Evolutionary conservation across 805 yeast species (phyloP).

Genomic region (Debaryomyces prosopidis): DNA sequence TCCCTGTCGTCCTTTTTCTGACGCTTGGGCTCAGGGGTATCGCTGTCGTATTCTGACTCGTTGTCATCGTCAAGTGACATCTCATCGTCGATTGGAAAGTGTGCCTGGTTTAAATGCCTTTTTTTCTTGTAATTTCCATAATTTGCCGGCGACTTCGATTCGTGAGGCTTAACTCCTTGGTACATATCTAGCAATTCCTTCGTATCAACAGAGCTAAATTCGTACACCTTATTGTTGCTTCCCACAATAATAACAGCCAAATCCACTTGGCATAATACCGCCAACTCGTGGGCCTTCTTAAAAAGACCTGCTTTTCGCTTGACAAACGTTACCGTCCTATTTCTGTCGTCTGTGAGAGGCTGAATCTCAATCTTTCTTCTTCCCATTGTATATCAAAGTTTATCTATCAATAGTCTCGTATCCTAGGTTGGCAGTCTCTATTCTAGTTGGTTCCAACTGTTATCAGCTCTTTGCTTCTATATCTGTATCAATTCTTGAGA

Average conservation of each 20-base stretch:
- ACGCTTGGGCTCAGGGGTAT: slow-evolving; percentile 35
- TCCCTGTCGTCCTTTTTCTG: slow-evolving; percentile 16
- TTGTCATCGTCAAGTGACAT: slow-evolving; percentile 21
- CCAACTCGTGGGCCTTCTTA: slow-evolving; percentile 80
- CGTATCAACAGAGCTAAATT: slow-evolving; percentile 74
- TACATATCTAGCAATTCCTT: slow-evolving; percentile 26
- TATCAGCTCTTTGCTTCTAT: no score
- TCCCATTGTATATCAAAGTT: slow-evolving; percentile 59
- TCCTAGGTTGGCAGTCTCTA: no score
- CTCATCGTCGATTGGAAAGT: slow-evolving; percentile 14
- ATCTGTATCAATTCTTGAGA: no score
- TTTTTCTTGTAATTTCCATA: slow-evolving; percentile 60
- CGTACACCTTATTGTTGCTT: slow-evolving; percentile 78
- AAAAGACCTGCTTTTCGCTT: slow-evolving; percentile 94
- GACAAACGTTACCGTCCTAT: slow-evolving; percentile 82
- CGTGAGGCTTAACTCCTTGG: slow-evolving; percentile 42
- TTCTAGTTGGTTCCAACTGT: no score
- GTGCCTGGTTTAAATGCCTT: slow-evolving; percentile 17
- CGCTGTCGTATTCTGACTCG: slow-evolving; percentile 36
- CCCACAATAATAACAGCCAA: slow-evolving; percentile 88
- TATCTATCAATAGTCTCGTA: no score
- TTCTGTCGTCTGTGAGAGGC: slow-evolving; percentile 88
- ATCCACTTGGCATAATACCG: slow-evolving; percentile 91
- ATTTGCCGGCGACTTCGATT: slow-evolving; percentile 62
- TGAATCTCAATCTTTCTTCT: slow-evolving; percentile 93